These are phyloP conservation scores for Rhodotorula sp. DNA, from an alignment of 1,284 basidiomycete genomes.

Conservation along the genomic window DNA sequence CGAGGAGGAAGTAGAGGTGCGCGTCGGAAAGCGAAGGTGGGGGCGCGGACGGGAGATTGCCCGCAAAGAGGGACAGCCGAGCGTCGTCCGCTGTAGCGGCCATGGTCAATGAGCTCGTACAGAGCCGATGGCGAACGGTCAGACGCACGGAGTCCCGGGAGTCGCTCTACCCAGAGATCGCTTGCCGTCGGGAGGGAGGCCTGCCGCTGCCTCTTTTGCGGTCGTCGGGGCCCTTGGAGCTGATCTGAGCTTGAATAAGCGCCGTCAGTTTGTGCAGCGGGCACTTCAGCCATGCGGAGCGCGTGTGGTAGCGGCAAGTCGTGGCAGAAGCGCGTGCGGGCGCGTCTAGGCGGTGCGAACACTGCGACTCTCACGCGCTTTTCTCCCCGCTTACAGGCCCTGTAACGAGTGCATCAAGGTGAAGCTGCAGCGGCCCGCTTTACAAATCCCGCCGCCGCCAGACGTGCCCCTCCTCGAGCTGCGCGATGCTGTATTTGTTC, in stretches of 20 bases:
- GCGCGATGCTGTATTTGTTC: background rate
- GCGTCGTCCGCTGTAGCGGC: background rate
- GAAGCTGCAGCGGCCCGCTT: background rate
- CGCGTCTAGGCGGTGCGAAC: background rate
- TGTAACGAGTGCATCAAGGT: background rate
- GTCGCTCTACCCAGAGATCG: constrained; percentile 19
- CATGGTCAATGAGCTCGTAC: too few relatives aligned
- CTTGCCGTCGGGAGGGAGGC: constrained; percentile 16
- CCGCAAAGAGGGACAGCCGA: constrained; percentile 41
- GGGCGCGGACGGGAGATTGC: constrained; percentile 41
- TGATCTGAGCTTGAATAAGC: accelerated
- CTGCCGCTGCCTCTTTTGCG: background rate
- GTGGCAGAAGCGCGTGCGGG: background rate
- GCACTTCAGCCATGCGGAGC: background rate
- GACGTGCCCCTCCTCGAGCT: constrained; percentile 2
- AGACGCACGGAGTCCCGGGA: constrained; percentile 29
- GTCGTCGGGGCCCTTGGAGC: background rate
- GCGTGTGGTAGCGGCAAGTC: background rate
- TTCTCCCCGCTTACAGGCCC: too few relatives aligned
- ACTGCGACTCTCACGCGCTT: too few relatives aligned
- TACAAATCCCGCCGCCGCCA: constrained; percentile 2
- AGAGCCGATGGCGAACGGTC: too few relatives aligned
- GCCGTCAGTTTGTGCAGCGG: background rate
- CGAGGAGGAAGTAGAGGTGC: constrained; percentile 86
- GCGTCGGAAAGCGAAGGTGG: constrained; percentile 55